Percentiles rank a stretch among this genome's conserved stretches.
phyloP scores from a whole-genome alignment of 352 stramenopile species.

The Globisporangium irregulare region DNA sequence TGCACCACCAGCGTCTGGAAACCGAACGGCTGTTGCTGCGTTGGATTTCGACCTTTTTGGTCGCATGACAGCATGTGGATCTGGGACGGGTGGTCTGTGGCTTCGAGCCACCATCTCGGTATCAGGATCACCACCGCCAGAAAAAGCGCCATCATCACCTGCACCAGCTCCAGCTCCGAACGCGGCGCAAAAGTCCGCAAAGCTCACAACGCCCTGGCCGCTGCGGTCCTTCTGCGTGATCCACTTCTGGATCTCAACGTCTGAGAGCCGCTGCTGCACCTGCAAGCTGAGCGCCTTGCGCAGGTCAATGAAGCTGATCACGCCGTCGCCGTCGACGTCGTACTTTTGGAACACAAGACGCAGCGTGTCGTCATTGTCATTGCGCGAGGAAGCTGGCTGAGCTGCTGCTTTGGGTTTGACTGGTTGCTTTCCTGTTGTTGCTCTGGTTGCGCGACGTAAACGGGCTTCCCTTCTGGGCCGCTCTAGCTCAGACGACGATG shows the following conservation, averaged over 20 bases:
- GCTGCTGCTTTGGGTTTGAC: background rate
- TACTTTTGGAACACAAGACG: constrained; percentile 44
- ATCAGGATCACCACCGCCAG: background rate
- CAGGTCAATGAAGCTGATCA: constrained; percentile 51
- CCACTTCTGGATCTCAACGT: constrained; percentile 50
- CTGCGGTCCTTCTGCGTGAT: constrained; percentile 46
- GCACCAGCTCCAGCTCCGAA: constrained; percentile 16
- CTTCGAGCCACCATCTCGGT: too few relatives aligned
- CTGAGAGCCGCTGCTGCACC: constrained; percentile 21
- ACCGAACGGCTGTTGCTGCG: too few relatives aligned
- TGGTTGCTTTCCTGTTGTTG: background rate
- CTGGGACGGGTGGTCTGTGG: too few relatives aligned
- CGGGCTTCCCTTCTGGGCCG: background rate
- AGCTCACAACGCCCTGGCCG: constrained; percentile 36
- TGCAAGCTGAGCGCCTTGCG: constrained; percentile 29
- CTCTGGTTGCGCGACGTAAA: too few relatives aligned
- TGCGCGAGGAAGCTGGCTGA: background rate
- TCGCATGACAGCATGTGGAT: too few relatives aligned
- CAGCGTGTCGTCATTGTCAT: constrained; percentile 20
- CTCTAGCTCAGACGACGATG: background rate
- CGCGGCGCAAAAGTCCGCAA: constrained; percentile 38
- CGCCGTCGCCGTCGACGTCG: constrained; percentile 44
- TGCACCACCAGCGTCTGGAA: too few relatives aligned
- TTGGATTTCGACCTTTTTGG: too few relatives aligned
- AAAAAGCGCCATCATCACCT: background rate